Evolutionary conservation across 106 monocot species (phyloP), one percentile per base, ranked within the genome.

Genomic region (Dioscorea alata): DNA sequence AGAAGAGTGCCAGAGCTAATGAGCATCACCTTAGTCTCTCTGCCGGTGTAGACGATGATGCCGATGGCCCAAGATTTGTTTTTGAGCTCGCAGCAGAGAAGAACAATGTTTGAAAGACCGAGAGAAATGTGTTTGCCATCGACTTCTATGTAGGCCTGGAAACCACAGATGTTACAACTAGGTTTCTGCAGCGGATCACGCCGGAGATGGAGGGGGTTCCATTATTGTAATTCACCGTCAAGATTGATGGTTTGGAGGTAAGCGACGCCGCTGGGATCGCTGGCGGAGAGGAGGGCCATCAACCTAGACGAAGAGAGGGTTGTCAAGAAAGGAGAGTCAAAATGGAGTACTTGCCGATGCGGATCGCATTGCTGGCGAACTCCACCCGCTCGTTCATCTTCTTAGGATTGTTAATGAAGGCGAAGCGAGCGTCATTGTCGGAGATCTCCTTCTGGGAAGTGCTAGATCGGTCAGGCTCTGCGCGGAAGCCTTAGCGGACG

Each of bases 161-260:
- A 88, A 49, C 84, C 84, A 60, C 84, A 88, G 33, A 88, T 88
- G 69, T 88, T 84, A 18, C 83, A 71, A 72, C 84, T 84, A 13
- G 88, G 88, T 28, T 69, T 57, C 70, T 84, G 78, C 84, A 88
- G 17, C 72, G 18, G 21, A 83, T 78, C 16, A 66, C 15, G 4
- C 16, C 57, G 17, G 23, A 19, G 8, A n/a, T 34, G 17, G 23
- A 15, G 8, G 12, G 7, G 21, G 5, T n/a, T 0, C 33, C 65
- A 50, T 69, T 69, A 18, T 64, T 57, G 56, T 33, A 90, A 90
- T 68, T 94, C 94, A 10, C 94, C 94, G 61, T 94, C 94, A 48
- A 94, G 82, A 51, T 94, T 94, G 33, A 94, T 90, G 60, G 94
- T 94, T 78, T 94, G 94, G 20, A 94, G 76, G 59, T 94, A 94